Conservation (phyloP, 495 filamentous ascomycete species). For the Parathielavia hyrcaniae region DNA sequence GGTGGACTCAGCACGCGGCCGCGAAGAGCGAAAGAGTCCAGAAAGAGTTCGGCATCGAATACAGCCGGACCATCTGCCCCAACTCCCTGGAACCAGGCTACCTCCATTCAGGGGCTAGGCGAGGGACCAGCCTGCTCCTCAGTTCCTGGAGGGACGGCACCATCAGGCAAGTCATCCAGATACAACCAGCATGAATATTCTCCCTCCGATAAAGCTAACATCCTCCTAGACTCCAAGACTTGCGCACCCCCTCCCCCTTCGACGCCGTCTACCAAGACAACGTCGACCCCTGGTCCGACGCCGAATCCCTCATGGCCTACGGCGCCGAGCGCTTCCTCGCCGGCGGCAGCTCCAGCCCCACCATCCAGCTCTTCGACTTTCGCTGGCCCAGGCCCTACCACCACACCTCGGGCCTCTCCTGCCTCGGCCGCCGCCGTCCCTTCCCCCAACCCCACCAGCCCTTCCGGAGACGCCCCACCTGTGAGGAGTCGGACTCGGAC, state of each 20-base stretch:
- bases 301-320: conserved; percentile 39
- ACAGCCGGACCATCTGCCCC: conserved; percentile 24
- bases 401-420: conserved; percentile 39
- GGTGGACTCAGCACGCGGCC: conserved; percentile 29
- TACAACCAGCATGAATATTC: too few relatives aligned
- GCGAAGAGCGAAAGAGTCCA: conserved; percentile 22
- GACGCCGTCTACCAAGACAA: conserved; percentile 43
- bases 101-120: conserved; percentile 22
- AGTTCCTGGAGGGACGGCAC: conserved; percentile 46
- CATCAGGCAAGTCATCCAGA: conserved; percentile 28
- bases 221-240: conserved; percentile 36
- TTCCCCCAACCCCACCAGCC: conserved; percentile 35
- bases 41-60: conserved; percentile 16
- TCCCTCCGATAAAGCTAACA: too few relatives aligned
- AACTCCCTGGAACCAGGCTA: conserved; percentile 38
- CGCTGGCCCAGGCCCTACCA: conserved; percentile 42
- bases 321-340: conserved; percentile 40
- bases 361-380: conserved; percentile 46
- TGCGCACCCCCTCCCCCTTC: conserved; percentile 34
- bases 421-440: conserved; percentile 25
- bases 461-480: conserved; percentile 22
- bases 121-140: conserved; percentile 36
- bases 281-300: conserved; percentile 35
- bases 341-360: conserved; percentile 32
- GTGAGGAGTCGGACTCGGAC: too few relatives aligned